Evolutionary conservation across 257 asterid species (phyloP).

Genomic region (Sherardia arvensis): DNA sequence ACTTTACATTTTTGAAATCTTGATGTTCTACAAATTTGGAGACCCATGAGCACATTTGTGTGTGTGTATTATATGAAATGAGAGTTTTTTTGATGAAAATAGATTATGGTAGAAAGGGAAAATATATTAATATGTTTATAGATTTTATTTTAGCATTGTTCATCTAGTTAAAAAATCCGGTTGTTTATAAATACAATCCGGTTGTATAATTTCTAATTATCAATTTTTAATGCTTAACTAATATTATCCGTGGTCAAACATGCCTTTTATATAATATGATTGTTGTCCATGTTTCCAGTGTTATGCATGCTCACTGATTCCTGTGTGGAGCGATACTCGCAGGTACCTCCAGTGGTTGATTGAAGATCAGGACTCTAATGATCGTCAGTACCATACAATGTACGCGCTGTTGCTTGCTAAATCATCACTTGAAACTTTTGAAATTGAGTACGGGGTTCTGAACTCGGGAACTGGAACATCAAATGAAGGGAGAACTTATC

Average conservation of each 20-base stretch:
- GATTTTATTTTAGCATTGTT: no score
- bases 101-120: not conserved
- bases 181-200: no score
- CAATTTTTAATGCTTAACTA: not conserved
- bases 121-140: not conserved
- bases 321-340: no score
- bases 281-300: not conserved
- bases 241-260: not conserved
- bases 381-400: conserved; percentile 64
- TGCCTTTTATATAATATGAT: not conserved
- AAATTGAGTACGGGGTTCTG: conserved; percentile 34
- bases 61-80: no score
- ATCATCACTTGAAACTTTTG: conserved; percentile 66
- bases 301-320: not conserved
- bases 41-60: not conserved
- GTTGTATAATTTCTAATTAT: not conserved
- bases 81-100: not conserved
- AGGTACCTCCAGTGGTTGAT: conserved; percentile 98
- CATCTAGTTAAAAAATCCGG: no score
- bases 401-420: conserved; percentile 85
- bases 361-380: conserved; percentile 84
- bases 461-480: conserved; percentile 23
- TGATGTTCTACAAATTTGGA: no score
- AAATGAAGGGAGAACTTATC: conserved; percentile 29
- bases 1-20: not conserved